These are phyloP conservation scores for Salix suchowensis DNA, from an alignment of 345 rosid species.

Conservation along the genomic window DNA sequence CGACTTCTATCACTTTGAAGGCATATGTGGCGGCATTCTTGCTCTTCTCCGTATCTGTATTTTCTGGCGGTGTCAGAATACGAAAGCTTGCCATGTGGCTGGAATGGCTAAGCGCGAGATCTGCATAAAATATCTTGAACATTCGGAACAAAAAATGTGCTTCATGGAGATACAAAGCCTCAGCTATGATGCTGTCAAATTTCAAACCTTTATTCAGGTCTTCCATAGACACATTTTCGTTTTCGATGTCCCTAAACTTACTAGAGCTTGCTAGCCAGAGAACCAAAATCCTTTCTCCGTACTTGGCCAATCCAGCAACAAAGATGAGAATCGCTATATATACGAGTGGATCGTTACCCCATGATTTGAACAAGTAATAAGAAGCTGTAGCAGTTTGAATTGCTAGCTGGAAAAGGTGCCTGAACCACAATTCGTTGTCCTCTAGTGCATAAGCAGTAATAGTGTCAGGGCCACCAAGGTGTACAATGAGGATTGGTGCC, in stretches of 20 bases:
- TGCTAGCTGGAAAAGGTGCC: slow-evolving; percentile 16
- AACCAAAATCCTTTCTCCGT: slow-evolving; percentile 7
- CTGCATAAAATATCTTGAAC: too few species aligned
- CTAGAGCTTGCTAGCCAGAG: slow-evolving; percentile 4
- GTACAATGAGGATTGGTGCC: slow-evolving; percentile 24
- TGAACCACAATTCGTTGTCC: slow-evolving; percentile 15
- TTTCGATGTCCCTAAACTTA: too few species aligned
- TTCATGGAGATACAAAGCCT: too few species aligned
- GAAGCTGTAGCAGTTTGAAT: neutral
- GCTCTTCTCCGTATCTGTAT: too few species aligned
- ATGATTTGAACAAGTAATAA: slow-evolving; percentile 6
- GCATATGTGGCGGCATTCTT: neutral
- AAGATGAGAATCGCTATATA: slow-evolving; percentile 14
- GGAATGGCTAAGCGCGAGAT: too few species aligned
- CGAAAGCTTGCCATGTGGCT: too few species aligned
- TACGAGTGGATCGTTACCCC: slow-evolving; percentile 14
- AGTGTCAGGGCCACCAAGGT: slow-evolving; percentile 20
- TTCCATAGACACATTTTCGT: too few species aligned
- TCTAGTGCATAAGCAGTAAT: slow-evolving; percentile 24
- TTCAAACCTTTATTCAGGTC: too few species aligned
- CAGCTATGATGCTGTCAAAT: too few species aligned
- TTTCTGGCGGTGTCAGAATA: too few species aligned
- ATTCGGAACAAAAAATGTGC: too few species aligned
- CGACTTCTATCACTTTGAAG: slow-evolving; percentile 13
- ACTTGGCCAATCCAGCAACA: slow-evolving; percentile 12